These are phyloP conservation scores for Mycena crocata DNA, from an alignment of 768 basidiomycete genomes.

Conservation along the genomic window DNA sequence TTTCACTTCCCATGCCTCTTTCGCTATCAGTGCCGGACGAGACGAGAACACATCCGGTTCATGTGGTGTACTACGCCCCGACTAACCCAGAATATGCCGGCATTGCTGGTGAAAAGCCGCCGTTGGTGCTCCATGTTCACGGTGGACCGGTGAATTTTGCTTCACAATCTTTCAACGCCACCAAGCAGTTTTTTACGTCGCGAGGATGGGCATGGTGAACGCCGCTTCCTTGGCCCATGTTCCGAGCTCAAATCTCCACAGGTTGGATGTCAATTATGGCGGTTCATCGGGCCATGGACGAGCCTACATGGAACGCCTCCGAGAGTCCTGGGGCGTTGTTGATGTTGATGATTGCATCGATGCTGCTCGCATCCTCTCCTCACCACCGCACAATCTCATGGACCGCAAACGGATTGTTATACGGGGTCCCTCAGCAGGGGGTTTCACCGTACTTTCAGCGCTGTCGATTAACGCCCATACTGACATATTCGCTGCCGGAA, in stretches of 20 bases:
- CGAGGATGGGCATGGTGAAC: constrained; percentile 76
- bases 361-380: constrained; percentile 63
- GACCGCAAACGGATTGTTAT: constrained; percentile 75
- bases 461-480: constrained; percentile 53
- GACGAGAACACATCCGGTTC: constrained; percentile 53
- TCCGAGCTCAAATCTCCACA: constrained; percentile 32
- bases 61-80: constrained; percentile 77
- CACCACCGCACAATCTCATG: constrained; percentile 61
- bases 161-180: constrained; percentile 62
- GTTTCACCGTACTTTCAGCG: constrained; percentile 71
- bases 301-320: constrained; percentile 71
- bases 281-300: constrained; percentile 83
- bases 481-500: constrained; percentile 69
- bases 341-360: constrained; percentile 76
- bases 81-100: constrained; percentile 70
- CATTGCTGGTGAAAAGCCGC: constrained; percentile 68
- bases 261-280: constrained; percentile 82
- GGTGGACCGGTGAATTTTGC: constrained; percentile 75
- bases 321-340: constrained; percentile 77
- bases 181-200: constrained; percentile 74
- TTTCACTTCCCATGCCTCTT: constrained; percentile 64
- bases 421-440: constrained; percentile 80
- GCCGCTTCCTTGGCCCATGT: constrained; percentile 8
- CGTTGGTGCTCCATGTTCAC: constrained; percentile 72
- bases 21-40: constrained; percentile 45